Evolutionary conservation across 352 stramenopile genomes (phyloP).

Genomic region (Globisporangium sylvaticum): DNA sequence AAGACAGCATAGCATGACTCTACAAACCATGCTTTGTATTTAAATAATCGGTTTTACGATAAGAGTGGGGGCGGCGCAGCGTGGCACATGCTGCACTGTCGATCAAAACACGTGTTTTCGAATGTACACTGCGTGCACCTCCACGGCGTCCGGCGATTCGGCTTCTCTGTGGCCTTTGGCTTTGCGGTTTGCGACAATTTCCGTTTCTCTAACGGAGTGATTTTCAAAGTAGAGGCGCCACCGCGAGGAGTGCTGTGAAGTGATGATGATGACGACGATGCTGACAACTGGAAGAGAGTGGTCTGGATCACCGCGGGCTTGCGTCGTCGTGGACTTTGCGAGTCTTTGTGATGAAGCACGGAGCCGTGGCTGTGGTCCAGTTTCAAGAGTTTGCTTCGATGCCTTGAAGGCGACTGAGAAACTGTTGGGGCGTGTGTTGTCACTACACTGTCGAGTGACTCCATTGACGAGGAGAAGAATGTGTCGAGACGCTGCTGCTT

Average conservation of each 20-base stretch:
- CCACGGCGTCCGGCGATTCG: conserved; percentile 34
- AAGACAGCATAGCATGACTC: conserved; percentile 5
- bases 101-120: conserved; percentile 74
- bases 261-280: conserved; percentile 9
- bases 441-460: neutral
- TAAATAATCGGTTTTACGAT: conserved; percentile 20
- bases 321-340: conserved; percentile 25
- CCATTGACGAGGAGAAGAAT: conserved; percentile 27
- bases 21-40: conserved; percentile 9
- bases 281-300: conserved; percentile 26
- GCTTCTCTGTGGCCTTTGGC: neutral
- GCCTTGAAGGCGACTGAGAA: conserved; percentile 1
- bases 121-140: conserved; percentile 60
- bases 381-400: conserved; percentile 17
- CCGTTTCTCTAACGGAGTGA: conserved; percentile 3
- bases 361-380: conserved; percentile 17
- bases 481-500: conserved; percentile 44
- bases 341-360: conserved; percentile 22
- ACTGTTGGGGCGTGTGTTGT: neutral
- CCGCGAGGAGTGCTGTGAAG: conserved; percentile 12
- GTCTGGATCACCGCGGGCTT: conserved; percentile 30
- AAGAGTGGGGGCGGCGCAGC: conserved; percentile 13
- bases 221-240: neutral
- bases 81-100: conserved; percentile 64
- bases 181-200: neutral